Conservation (phyloP, 345 rosid genomes). For the Isatis tinctoria region DNA sequence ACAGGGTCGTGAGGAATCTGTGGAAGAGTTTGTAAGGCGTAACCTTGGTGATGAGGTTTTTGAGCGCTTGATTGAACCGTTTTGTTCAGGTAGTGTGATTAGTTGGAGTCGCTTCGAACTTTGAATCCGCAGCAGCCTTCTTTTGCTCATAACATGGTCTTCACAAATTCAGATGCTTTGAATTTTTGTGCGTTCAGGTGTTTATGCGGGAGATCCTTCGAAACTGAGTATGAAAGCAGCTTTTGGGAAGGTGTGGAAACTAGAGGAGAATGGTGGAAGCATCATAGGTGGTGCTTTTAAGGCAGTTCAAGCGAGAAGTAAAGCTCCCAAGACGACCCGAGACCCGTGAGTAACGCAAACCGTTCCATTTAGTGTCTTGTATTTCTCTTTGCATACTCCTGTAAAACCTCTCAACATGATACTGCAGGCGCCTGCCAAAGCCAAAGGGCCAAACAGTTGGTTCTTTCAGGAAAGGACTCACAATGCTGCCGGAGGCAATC, state of each 20-base stretch:
- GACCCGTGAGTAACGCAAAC: conserved; percentile 53
- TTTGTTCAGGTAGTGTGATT: conserved; percentile 63
- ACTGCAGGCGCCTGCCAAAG: conserved; percentile 25
- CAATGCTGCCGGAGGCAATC: conserved; percentile 72
- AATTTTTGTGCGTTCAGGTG: conserved; percentile 41
- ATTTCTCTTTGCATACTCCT: neutral
- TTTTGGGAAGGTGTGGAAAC: conserved; percentile 84
- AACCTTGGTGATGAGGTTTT: conserved; percentile 85
- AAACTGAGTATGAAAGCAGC: conserved; percentile 87
- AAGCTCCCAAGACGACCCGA: conserved; percentile 52
- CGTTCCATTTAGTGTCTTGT: neutral
- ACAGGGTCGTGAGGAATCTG: conserved; percentile 95
- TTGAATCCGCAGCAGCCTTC: neutral
- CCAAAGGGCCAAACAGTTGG: conserved; percentile 90
- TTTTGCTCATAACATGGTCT: neutral
- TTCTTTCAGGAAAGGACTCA: conserved; percentile 72
- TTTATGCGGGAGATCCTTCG: conserved; percentile 87
- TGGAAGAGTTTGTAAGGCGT: conserved; percentile 92
- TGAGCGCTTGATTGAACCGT: conserved; percentile 82
- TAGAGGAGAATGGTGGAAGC: conserved; percentile 75
- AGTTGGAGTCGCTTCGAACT: neutral
- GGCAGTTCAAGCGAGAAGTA: conserved; percentile 67
- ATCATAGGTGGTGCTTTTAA: conserved; percentile 72
- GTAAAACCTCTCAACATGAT: neutral
- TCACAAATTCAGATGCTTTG: neutral